A percentile compares a stretch with the other conserved stretches of the same genome.
Conservation (phyloP, 192 early-diverging fungal species). For the Physocladia obscura region DNA sequence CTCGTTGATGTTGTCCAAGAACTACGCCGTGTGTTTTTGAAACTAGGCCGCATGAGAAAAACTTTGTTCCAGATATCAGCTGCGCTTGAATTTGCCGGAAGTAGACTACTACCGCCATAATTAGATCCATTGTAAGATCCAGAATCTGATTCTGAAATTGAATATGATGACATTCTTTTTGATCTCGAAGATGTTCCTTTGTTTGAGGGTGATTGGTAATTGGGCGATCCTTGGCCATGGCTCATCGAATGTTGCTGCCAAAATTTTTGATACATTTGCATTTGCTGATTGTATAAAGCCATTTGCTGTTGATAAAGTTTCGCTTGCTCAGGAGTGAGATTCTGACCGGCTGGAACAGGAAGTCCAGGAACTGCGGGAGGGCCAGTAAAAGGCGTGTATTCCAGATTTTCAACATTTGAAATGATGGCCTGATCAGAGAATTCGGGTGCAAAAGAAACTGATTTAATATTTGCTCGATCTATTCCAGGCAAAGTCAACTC, state of each 20-base stretch:
- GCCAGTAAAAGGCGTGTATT: too few species aligned
- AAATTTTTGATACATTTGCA: constrained; percentile 5
- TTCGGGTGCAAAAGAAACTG: too few species aligned
- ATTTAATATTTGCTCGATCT: too few species aligned
- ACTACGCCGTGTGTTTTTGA: constrained; percentile 2
- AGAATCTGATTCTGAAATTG: background rate
- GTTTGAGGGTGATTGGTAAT: background rate
- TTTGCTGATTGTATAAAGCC: constrained; percentile 21
- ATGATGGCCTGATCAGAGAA: too few species aligned
- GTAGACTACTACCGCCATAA: background rate
- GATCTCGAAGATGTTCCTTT: too few species aligned
- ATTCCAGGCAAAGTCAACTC: too few species aligned
- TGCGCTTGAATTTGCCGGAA: background rate
- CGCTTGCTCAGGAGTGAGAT: constrained; percentile 15
- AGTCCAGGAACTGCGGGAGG: too few species aligned
- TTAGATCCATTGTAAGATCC: constrained; percentile 16
- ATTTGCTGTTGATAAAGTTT: constrained; percentile 6
- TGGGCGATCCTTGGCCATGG: background rate
- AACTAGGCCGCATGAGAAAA: constrained; percentile 5
- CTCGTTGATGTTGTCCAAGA: background rate
- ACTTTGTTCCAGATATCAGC: constrained; percentile 3
- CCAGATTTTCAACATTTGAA: too few species aligned
- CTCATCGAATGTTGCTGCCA: constrained; percentile 3
- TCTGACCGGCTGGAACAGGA: too few species aligned
- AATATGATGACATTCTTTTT: too few species aligned